phyloP scores from a whole-genome alignment of 371 early-diverging fungal species.

The Zychaea mexicana region DNA sequence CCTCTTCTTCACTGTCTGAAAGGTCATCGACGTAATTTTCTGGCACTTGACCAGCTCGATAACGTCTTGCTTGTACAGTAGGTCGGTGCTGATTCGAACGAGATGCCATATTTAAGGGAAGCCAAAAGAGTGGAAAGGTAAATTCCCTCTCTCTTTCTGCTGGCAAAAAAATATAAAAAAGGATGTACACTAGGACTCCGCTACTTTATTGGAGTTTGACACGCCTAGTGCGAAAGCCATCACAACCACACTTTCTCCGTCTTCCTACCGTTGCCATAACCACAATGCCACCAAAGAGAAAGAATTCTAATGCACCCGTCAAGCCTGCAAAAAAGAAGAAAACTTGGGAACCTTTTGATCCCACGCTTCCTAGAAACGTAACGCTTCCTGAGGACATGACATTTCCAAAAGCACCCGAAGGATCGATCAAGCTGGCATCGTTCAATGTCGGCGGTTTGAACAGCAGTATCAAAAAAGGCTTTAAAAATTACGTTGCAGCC shows the following conservation, averaged over 20 bases:
- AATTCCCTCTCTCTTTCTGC: background rate
- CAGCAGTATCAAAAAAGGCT: conserved; percentile 81
- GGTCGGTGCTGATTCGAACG: conserved; percentile 33
- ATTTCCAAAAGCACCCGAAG: conserved; percentile 49
- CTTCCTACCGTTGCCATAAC: too few species aligned
- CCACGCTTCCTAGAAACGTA: conserved; percentile 61
- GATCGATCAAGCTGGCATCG: conserved; percentile 72
- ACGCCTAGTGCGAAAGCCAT: background rate
- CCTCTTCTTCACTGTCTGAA: conserved; percentile 54
- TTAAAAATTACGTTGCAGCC: conserved; percentile 72
- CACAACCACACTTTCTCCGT: too few species aligned
- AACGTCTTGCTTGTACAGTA: conserved; percentile 57
- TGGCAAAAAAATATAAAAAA: background rate
- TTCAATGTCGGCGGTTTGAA: conserved; percentile 83
- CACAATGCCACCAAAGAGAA: conserved; percentile 16
- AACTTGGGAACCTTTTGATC: conserved; percentile 38
- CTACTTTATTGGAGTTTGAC: background rate
- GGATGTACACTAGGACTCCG: background rate
- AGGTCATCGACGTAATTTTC: conserved; percentile 59
- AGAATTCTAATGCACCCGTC: background rate
- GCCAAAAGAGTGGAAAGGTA: background rate
- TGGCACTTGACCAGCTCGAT: conserved; percentile 66
- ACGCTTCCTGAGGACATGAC: conserved; percentile 60
- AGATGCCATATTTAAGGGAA: conserved; percentile 15
- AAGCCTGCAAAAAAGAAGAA: conserved; percentile 15